Evolutionary conservation across 1,139 yeast genomes (phyloP).

Genomic region (Kazachstania sp.): DNA sequence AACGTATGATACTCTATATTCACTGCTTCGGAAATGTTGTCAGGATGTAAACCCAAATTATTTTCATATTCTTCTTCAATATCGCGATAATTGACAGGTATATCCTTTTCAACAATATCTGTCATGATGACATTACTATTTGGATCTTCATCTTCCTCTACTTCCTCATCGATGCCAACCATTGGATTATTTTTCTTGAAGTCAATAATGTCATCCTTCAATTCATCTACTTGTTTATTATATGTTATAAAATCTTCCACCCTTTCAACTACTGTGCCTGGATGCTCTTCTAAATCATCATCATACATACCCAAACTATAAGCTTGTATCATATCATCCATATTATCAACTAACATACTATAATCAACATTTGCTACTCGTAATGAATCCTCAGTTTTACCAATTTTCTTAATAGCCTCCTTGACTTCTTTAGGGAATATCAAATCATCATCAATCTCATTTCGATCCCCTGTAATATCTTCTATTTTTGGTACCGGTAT

Average conservation of each 20-base stretch:
- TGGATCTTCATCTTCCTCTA: conserved; percentile 13
- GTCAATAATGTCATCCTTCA: conserved; percentile 27
- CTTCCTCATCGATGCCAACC: conserved; percentile 3
- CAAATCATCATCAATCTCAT: not conserved
- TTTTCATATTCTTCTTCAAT: conserved; percentile 34
- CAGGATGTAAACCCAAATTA: conserved; percentile 31
- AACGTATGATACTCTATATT: conserved; percentile 50
- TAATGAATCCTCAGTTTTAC: conserved; percentile 11
- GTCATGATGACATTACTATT: conserved; percentile 25
- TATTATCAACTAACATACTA: conserved; percentile 35
- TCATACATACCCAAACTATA: conserved; percentile 53
- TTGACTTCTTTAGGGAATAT: conserved; percentile 15
- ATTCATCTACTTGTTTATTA: conserved; percentile 41
- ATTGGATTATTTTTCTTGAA: conserved; percentile 20
- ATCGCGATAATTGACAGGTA: conserved; percentile 26
- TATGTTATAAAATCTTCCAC: conserved; percentile 48
- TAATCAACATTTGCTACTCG: conserved; percentile 35
- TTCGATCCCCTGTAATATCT: not conserved
- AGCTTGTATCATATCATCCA: conserved; percentile 54
- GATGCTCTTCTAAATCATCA: conserved; percentile 45
- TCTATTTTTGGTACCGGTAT: not conserved
- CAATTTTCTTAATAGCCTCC: conserved; percentile 9
- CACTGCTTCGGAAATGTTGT: conserved; percentile 39
- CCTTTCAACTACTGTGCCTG: conserved; percentile 50
- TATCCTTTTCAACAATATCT: conserved; percentile 38